Evolutionary conservation across 495 filamentous ascomycete genomes (phyloP), one percentile per base, ranked within the genome.

Genomic region (Lepraria neglecta): DNA sequence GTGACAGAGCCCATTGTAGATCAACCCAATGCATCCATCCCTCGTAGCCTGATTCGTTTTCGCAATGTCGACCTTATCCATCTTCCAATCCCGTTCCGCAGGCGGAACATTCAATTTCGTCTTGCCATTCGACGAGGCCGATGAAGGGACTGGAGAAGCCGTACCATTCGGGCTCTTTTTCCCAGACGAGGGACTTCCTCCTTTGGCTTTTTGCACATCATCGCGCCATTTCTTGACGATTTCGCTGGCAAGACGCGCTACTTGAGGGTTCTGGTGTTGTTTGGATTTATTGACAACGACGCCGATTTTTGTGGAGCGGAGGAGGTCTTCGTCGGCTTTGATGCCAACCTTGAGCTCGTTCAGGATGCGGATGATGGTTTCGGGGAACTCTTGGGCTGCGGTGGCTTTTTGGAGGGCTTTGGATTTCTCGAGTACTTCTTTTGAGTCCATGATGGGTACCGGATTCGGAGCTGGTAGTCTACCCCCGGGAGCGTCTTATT

Each of bases 201-300:
- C 75, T 58, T 87, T 85, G 63, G 86, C 83, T 69, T 86, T 85
- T 45, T 88, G 83, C 50, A 98, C 87, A 40, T 90, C 86, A 58
- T 82, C 85, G 65, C 86, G 86, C 94, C 94, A 98, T 67, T 89
- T 92, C 45, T 78, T 78, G 21, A 98, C 90, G 56, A 97, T 89
- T 64, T 94, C 88, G 60, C 76, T 77, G 3, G 92, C 87, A 47
- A 89, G 76, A 7, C 80, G 79, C 7, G 85, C 85, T 47, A 97
- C 84, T n/a, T 88, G 84, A 59, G 85, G 85, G 66, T 92, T 82
- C 55, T 83, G 75, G 77, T 92, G 84, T 35, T 80, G 76, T 68
- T 91, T 87, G 60, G 91, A 80, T 68, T 87, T 89, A 72, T 92
- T 91, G 63, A 97, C 88, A 4, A 88, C 81, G 66, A 96, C 85